Conservation (phyloP, 306 rosid genomes). For the Mimosa pudica region DNA sequence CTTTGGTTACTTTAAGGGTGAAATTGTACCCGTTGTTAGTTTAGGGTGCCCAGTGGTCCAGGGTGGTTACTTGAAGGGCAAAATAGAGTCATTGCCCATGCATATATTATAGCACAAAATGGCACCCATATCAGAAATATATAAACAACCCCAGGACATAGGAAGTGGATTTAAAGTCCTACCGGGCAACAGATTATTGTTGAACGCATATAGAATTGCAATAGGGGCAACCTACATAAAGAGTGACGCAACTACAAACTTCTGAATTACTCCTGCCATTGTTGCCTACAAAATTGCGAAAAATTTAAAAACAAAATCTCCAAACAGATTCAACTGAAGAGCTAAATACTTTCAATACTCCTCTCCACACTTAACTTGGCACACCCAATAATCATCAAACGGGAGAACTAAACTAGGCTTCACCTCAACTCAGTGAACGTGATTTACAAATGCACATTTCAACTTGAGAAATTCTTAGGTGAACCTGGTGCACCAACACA, state of each 20-base stretch:
- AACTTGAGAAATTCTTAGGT: too few relatives aligned
- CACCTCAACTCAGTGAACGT: not conserved
- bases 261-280: slow-evolving; percentile 65
- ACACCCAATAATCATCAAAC: too few relatives aligned
- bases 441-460: not conserved
- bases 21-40: too few relatives aligned
- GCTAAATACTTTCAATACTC: not conserved
- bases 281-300: slow-evolving; percentile 37
- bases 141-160: slow-evolving; percentile 1
- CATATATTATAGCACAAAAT: slow-evolving; percentile 15
- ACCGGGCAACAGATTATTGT: slow-evolving; percentile 82
- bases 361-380: not conserved
- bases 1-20: too few relatives aligned
- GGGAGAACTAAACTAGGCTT: not conserved
- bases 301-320: slow-evolving; percentile 2
- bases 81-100: too few relatives aligned
- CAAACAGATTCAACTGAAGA: not conserved
- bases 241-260: slow-evolving; percentile 70
- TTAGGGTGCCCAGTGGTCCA: too few relatives aligned
- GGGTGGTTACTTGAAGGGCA: too few relatives aligned
- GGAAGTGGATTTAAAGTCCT: slow-evolving; percentile 25
- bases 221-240: slow-evolving; percentile 79
- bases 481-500: too few relatives aligned
- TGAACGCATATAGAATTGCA: slow-evolving; percentile 70
- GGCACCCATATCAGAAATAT: not conserved